Evolutionary conservation across 306 rosid species (phyloP), one percentile per base, ranked within the genome.

Genomic region (Sesbania bispinosa): DNA sequence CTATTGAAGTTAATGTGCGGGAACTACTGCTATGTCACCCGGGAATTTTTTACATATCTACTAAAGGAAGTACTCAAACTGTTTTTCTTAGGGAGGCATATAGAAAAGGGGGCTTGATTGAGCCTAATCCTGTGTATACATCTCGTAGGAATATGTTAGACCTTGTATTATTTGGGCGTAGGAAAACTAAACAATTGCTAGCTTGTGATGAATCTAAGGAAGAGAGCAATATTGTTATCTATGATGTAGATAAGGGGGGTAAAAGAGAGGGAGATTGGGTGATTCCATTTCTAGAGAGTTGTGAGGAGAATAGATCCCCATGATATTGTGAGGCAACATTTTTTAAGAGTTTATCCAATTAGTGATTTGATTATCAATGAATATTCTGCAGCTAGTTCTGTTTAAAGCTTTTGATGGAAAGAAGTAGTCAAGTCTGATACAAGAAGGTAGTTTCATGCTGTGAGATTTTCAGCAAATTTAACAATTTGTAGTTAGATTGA

Each of bases 1-100:
- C 83, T 2, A 71, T 87, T 13, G 83, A 73, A 38, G 92, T 84
- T 52, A 89, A 92, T 69, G 45, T 86, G 71, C 88, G 90, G 0
- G 98, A 89, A 77, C 69, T 92, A 35, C 51, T 92, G 65, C 21
- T 86, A 26, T 82, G 71, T 60, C 86, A 89, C 65, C 88, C 87
- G 1, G 96, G 89, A n/a, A 84, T 92, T 64, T 89, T 92, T 70
- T 89, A 92, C 86, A 76, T 92, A 48, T 89, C 94, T 27, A 87
- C 88, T 1, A 87, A 78, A 58, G 96, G 96, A 53, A 74, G 45
- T 27, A 57, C 80, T n/a, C 92, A 71, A 41, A 83, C 81, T 1
- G 88, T 89, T 71, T 86, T 89, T 77, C 94, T 89, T 76, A 84
- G 89, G 79, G 92, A 89, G 80, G 90, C 90, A 4, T 89, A 79